phyloP scores from a whole-genome alignment of 2,329 filamentous ascomycete species.

The Fusarium devonianum region DNA sequence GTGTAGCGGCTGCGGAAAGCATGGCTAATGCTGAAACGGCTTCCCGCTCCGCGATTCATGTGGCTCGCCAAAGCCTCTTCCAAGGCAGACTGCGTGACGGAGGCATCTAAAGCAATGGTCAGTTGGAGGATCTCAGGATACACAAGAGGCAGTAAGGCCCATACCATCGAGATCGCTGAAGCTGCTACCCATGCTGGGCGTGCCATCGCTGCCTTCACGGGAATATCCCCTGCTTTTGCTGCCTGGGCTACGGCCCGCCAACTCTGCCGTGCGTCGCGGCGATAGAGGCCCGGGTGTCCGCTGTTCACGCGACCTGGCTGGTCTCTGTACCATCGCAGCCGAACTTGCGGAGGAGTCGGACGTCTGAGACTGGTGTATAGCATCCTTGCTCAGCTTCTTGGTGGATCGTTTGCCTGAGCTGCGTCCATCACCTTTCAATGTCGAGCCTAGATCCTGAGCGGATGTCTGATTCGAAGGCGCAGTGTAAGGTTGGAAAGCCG shows the following conservation, averaged over 20 bases:
- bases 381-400: conserved; percentile 44
- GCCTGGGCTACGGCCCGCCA: conserved; percentile 62
- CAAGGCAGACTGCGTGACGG: conserved; percentile 80
- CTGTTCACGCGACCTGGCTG: conserved; percentile 44
- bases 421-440: conserved; percentile 56
- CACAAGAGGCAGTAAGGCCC: conserved; percentile 13
- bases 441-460: conserved; percentile 59
- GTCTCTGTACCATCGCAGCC: conserved; percentile 48
- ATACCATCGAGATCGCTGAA: conserved; percentile 84
- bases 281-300: conserved; percentile 57
- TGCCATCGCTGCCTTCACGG: conserved; percentile 73
- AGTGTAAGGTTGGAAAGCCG: conserved; percentile 62
- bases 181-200: conserved; percentile 83
- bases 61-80: conserved; percentile 76
- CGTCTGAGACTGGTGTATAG: conserved; percentile 59
- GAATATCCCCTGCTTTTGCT: conserved; percentile 59
- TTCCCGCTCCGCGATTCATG: conserved; percentile 48
- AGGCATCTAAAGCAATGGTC: conserved; percentile 64
- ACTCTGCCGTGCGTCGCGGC: conserved; percentile 65
- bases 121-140: conserved; percentile 10
- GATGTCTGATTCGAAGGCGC: conserved; percentile 46
- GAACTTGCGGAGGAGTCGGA: conserved; percentile 70
- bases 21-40: conserved; percentile 72
- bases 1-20: conserved; percentile 69
- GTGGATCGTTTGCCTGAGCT: conserved; percentile 44